phyloP scores from a whole-genome alignment of 2,329 filamentous ascomycete species.

The Pestalotiopsis sp. region DNA sequence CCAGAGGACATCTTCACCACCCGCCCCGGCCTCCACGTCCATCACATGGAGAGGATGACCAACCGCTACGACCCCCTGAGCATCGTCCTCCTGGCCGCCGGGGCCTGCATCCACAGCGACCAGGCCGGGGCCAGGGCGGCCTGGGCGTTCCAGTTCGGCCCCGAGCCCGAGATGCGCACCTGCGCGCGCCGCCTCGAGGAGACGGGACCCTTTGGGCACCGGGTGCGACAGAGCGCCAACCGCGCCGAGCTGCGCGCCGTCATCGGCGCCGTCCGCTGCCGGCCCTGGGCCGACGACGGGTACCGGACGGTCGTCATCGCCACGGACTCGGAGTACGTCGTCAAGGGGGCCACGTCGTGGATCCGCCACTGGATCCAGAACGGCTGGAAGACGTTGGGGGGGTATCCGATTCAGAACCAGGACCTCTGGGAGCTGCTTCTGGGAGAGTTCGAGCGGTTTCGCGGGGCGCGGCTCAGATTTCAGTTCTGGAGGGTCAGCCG shows the following conservation, averaged over 20 bases:
- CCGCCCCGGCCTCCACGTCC: background rate
- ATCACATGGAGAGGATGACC: constrained; percentile 22
- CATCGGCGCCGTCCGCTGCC: constrained; percentile 49
- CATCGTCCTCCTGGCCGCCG: constrained; percentile 47
- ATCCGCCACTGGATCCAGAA: constrained; percentile 44
- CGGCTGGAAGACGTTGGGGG: constrained; percentile 42
- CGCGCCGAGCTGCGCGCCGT: constrained; percentile 59
- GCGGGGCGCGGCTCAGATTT: constrained; percentile 35
- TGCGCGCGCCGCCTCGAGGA: constrained; percentile 41
- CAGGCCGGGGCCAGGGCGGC: constrained; percentile 37
- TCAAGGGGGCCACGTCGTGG: constrained; percentile 46
- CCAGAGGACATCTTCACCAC: constrained; percentile 31
- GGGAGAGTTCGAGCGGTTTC: constrained; percentile 36
- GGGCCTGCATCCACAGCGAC: constrained; percentile 47
- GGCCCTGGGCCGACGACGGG: constrained; percentile 46
- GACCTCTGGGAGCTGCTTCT: constrained; percentile 56
- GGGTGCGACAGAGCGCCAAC: constrained; percentile 46
- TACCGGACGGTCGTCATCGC: constrained; percentile 49
- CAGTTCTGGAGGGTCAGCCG: constrained; percentile 50
- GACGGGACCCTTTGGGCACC: constrained; percentile 41
- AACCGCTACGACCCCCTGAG: constrained; percentile 30
- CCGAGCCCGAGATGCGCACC: constrained; percentile 16
- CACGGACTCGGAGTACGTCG: constrained; percentile 55
- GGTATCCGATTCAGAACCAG: constrained; percentile 45
- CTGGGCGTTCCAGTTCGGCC: constrained; percentile 39